Conservation (phyloP, 495 filamentous ascomycete genomes). For the Penicillium parvum region DNA sequence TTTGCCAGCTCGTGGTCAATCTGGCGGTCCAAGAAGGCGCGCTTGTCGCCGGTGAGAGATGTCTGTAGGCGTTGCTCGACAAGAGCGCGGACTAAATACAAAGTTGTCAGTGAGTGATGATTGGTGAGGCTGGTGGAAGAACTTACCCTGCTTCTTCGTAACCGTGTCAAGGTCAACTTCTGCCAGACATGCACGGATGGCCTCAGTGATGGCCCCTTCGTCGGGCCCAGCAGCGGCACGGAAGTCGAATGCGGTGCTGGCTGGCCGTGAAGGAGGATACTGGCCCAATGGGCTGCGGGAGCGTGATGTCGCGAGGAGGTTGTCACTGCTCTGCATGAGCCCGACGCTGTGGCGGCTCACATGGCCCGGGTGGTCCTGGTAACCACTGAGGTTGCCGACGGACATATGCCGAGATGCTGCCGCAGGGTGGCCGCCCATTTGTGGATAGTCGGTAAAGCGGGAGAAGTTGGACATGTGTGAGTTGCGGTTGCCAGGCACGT, state of each 20-base stretch:
- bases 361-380: slow-evolving; percentile 45
- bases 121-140: not conserved
- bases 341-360: slow-evolving; percentile 45
- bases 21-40: slow-evolving; percentile 78
- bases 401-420: slow-evolving; percentile 54
- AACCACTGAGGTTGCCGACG: slow-evolving; percentile 57
- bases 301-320: slow-evolving; percentile 50
- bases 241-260: slow-evolving; percentile 67
- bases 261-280: slow-evolving; percentile 50
- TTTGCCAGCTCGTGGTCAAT: slow-evolving; percentile 93
- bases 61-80: slow-evolving; percentile 91
- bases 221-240: slow-evolving; percentile 64
- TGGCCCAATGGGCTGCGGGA: slow-evolving; percentile 51
- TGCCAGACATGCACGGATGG: slow-evolving; percentile 73
- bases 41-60: slow-evolving; percentile 74
- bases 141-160: slow-evolving; percentile 89
- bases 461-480: slow-evolving; percentile 55
- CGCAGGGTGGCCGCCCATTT: slow-evolving; percentile 33
- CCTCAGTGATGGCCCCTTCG: slow-evolving; percentile 68
- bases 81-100: slow-evolving; percentile 63
- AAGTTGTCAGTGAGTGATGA: slow-evolving; percentile 15
- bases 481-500: slow-evolving; percentile 47
- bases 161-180: slow-evolving; percentile 93
- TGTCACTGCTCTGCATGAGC: slow-evolving; percentile 55
- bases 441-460: slow-evolving; percentile 48